Percentiles rank a stretch among this genome's conserved stretches.
phyloP scores from a whole-genome alignment of 2,329 filamentous ascomycete genomes.

The Colletotrichum somersetense region DNA sequence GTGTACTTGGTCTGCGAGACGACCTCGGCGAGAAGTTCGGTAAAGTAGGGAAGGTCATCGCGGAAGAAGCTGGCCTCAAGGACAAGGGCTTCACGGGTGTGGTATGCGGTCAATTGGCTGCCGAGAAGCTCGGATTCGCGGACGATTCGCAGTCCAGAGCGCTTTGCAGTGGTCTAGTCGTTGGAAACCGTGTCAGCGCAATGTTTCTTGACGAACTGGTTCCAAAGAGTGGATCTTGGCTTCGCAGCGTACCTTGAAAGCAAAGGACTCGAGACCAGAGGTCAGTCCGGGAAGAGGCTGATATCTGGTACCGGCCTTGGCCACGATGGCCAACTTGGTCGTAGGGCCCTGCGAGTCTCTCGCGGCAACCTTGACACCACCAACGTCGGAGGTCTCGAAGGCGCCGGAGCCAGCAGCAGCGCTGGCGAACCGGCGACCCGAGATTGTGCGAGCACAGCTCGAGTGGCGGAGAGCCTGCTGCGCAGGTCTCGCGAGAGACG shows the following conservation, averaged over 20 bases:
- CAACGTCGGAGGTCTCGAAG: slow-evolving; percentile 88
- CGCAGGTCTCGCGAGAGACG: slow-evolving; percentile 69
- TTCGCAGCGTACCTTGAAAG: slow-evolving; percentile 83
- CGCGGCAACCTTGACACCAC: slow-evolving; percentile 92
- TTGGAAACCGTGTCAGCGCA: slow-evolving; percentile 30
- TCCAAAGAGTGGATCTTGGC: slow-evolving; percentile 9
- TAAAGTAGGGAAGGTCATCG: slow-evolving; percentile 96
- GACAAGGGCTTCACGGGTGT: slow-evolving; percentile 93
- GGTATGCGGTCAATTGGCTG: slow-evolving; percentile 86
- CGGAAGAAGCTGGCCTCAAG: slow-evolving; percentile 95
- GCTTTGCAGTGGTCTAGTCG: slow-evolving; percentile 82
- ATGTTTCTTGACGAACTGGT: slow-evolving; percentile 2
- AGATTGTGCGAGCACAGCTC: slow-evolving; percentile 67
- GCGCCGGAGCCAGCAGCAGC: slow-evolving; percentile 77
- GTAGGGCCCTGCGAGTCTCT: slow-evolving; percentile 90
- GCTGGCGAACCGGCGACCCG: slow-evolving; percentile 68
- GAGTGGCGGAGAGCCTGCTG: slow-evolving; percentile 69
- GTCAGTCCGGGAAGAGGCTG: slow-evolving; percentile 91
- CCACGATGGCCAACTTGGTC: slow-evolving; percentile 89
- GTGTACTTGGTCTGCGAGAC: slow-evolving; percentile 89
- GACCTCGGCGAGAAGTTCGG: slow-evolving; percentile 94
- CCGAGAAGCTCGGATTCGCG: slow-evolving; percentile 96
- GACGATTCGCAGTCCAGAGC: slow-evolving; percentile 91
- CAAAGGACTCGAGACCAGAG: slow-evolving; percentile 92
- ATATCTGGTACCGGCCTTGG: slow-evolving; percentile 95